A percentile compares a stretch with the other conserved stretches of the same genome.
Evolutionary conservation across 2,329 filamentous ascomycete species (phyloP).

Genomic region (Fusarium lateritium): DNA sequence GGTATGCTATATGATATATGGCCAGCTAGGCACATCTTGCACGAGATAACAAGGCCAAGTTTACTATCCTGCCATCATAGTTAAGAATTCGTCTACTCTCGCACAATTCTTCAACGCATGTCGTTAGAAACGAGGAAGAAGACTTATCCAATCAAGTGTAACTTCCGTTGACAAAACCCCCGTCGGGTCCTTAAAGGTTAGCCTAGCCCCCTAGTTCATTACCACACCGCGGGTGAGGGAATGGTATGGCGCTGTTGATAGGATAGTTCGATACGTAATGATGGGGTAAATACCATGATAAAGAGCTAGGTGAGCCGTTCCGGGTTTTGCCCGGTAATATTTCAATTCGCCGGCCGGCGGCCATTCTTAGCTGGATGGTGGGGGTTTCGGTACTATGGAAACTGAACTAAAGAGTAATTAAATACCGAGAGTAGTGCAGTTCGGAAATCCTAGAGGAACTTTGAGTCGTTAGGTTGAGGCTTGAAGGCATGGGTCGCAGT

Average conservation of each 20-base stretch:
- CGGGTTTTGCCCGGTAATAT: constrained; percentile 2
- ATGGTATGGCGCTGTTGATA: constrained; percentile 13
- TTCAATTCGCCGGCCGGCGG: not conserved
- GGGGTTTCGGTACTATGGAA: not conserved
- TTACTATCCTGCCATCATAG: not conserved
- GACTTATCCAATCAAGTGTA: constrained; percentile 1
- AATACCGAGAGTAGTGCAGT: too few relatives aligned
- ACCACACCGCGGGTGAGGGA: constrained; percentile 7
- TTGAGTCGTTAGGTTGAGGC: too few relatives aligned
- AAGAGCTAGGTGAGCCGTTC: constrained; percentile 29
- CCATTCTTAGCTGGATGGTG: not conserved
- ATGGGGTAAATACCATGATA: constrained; percentile 42
- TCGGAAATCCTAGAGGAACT: too few relatives aligned
- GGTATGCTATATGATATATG: too few relatives aligned
- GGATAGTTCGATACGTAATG: constrained; percentile 42
- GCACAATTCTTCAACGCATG: not conserved
- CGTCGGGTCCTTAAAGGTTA: not conserved
- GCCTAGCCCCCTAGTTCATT: not conserved
- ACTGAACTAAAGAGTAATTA: too few relatives aligned
- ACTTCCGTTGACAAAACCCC: not conserved
- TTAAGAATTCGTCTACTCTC: too few relatives aligned
- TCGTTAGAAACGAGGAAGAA: not conserved
- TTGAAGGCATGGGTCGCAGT: too few relatives aligned
- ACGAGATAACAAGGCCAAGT: accelerated
- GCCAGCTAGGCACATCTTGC: too few relatives aligned